phyloP scores from a whole-genome alignment of 192 early-diverging fungal genomes.

The Backusella westeae region DNA sequence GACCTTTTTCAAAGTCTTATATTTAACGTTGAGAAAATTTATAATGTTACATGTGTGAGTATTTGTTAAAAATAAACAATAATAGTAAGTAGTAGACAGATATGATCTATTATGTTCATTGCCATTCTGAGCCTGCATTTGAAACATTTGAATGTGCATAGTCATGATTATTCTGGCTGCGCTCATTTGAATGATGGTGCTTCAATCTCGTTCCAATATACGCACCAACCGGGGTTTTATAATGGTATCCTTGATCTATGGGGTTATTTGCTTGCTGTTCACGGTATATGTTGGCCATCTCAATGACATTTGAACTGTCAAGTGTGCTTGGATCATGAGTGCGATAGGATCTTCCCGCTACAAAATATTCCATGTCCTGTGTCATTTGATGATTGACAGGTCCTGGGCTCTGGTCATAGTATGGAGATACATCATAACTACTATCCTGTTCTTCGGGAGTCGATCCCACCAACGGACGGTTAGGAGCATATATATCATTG shows the following conservation, averaged over 20 bases:
- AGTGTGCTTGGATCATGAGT: slow-evolving; percentile 1
- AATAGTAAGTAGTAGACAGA: neutral
- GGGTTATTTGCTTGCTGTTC: neutral
- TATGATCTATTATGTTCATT: neutral
- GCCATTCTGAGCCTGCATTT: neutral
- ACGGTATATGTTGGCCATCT: slow-evolving; percentile 8
- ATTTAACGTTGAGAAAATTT: neutral
- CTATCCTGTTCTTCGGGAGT: neutral
- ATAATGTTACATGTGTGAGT: neutral
- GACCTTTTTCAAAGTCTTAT: neutral
- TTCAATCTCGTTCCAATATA: neutral
- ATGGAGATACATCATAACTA: neutral
- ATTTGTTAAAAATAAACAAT: neutral
- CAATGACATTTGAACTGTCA: slow-evolving; percentile 1
- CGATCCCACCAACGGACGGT: neutral
- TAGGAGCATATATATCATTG: neutral
- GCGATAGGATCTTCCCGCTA: slow-evolving; percentile 3
- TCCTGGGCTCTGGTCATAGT: neutral
- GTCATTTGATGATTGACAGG: neutral
- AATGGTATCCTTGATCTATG: neutral
- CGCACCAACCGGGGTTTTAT: neutral
- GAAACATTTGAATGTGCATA: slow-evolving; percentile 7
- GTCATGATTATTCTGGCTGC: neutral
- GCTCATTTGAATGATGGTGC: neutral
- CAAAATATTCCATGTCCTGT: slow-evolving; percentile 9